Evolutionary conservation across 306 rosid species (phyloP), one percentile per base, ranked within the genome.

Genomic region (Echinosophora koreensis): DNA sequence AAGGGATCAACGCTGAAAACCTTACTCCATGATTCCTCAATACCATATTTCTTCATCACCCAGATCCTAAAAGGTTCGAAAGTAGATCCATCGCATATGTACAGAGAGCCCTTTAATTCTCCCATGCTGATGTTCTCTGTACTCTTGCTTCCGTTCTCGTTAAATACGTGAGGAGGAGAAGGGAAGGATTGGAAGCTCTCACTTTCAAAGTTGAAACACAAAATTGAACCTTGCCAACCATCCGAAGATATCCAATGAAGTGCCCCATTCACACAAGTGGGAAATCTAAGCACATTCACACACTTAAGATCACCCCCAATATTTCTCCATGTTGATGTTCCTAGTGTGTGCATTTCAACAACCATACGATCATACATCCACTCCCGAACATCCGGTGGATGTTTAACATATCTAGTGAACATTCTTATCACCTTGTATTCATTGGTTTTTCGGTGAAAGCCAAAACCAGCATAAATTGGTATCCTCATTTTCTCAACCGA

Each of bases 141-240:
- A 2, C 12, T n/a, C 28, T 12, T 68, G 4, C 4, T 14, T 28
- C 13, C 59, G 0, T 3, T 8, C 2, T 6, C 1, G 30, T 38
- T 0, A 69, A 5, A 30, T 30, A 28, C 6, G 32, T 13, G 14
- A 6, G 49, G 18, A 41, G 77, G 77, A 60, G 38, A 42, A 47
- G 81, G 76, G 59, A 79, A 13, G 15, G 18, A n/a, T 5, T 52
- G 51, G 41, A 82, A 79, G n/a, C 14, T 32, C 78, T 77, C 85
- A 12, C 16, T 69, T 8, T 52, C 83, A 10, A 80, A 55, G 70
- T 57, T 46, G 49, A 80, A 80, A 30, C 54, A 8, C 9, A 56
- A 5, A 39, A 66, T 32, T 16, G 44, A n/a, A 11, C 6, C 11
- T 32, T 11, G 0, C 0, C 0, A 1, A 1, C 2, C 1, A 5